A percentile compares a stretch with the other conserved stretches of the same genome.
Conservation (phyloP, 805 yeast genomes). For the Schwanniomyces yamadae region DNA sequence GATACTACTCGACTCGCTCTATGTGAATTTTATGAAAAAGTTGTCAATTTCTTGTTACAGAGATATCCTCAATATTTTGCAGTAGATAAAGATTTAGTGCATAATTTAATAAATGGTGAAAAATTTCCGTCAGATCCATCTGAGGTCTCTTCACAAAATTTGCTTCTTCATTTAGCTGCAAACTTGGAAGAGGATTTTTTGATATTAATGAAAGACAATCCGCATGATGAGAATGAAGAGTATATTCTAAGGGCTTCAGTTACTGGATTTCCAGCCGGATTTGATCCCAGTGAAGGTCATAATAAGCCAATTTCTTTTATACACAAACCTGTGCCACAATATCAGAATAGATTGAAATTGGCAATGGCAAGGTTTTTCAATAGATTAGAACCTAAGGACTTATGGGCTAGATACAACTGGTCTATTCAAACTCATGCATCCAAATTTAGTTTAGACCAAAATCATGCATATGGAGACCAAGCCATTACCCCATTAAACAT, state of each 20-base stretch:
- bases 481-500: slow-evolving; percentile 16
- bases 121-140: slow-evolving; percentile 29
- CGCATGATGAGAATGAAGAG: slow-evolving; percentile 46
- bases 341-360: slow-evolving; percentile 50
- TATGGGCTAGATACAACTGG: slow-evolving; percentile 70
- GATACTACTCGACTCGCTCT: slow-evolving; percentile 32
- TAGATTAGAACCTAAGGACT: slow-evolving; percentile 50
- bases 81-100: slow-evolving; percentile 20
- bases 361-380: slow-evolving; percentile 70
- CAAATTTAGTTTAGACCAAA: slow-evolving; percentile 6
- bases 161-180: slow-evolving; percentile 25
- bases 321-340: slow-evolving; percentile 74
- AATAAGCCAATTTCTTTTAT: slow-evolving; percentile 56
- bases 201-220: slow-evolving; percentile 45
- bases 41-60: slow-evolving; percentile 36
- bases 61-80: slow-evolving; percentile 57
- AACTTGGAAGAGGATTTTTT: slow-evolving; percentile 65
- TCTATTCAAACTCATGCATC: slow-evolving; percentile 58
- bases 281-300: slow-evolving; percentile 57
- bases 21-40: slow-evolving; percentile 49
- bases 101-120: slow-evolving; percentile 43
- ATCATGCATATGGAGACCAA: slow-evolving; percentile 35
- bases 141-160: slow-evolving; percentile 14
- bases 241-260: slow-evolving; percentile 57
- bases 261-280: slow-evolving; percentile 71